Evolutionary conservation across 2,329 filamentous ascomycete species (phyloP).

Genomic region (Plenodomus tracheiphilus): DNA sequence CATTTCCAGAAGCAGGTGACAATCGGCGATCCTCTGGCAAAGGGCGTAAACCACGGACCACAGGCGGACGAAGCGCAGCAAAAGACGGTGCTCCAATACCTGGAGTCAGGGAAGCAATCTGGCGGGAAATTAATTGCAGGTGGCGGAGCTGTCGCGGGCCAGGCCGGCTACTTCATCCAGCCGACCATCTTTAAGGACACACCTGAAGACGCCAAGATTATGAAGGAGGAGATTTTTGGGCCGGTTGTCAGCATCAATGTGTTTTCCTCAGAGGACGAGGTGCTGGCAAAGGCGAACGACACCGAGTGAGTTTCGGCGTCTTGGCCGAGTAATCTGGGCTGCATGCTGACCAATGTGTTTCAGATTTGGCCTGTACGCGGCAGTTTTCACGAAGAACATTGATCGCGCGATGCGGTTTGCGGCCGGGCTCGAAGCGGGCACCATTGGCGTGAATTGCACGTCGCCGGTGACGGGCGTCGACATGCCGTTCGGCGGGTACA

Average conservation of each 20-base stretch:
- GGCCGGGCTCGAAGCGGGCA: slow-evolving; percentile 46
- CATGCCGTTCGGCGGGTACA: slow-evolving; percentile 50
- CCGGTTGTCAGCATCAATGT: slow-evolving; percentile 81
- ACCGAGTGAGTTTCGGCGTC: slow-evolving; percentile 58
- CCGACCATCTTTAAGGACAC: slow-evolving; percentile 82
- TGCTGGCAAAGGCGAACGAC: slow-evolving; percentile 76
- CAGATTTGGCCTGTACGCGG: slow-evolving; percentile 76
- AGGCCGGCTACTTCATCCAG: slow-evolving; percentile 55
- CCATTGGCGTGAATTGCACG: slow-evolving; percentile 48
- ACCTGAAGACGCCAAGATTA: slow-evolving; percentile 76
- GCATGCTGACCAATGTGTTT: slow-evolving; percentile 1
- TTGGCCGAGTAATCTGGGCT: slow-evolving; percentile 1
- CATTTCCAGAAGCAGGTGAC: slow-evolving; percentile 29
- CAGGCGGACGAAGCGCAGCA: slow-evolving; percentile 57
- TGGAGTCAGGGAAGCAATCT: slow-evolving; percentile 69
- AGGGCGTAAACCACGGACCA: slow-evolving; percentile 69
- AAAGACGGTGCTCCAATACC: slow-evolving; percentile 51
- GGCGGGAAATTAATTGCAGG: slow-evolving; percentile 43
- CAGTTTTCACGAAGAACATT: slow-evolving; percentile 70
- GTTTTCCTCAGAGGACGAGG: slow-evolving; percentile 74
- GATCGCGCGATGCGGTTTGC: slow-evolving; percentile 45
- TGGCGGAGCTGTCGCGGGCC: slow-evolving; percentile 32
- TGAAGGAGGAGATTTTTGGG: slow-evolving; percentile 82
- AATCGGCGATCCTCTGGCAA: slow-evolving; percentile 64
- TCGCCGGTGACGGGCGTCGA: slow-evolving; percentile 34